Evolutionary conservation across 176 grass and related monocot species (phyloP).

Genomic region (Carex pumila): DNA sequence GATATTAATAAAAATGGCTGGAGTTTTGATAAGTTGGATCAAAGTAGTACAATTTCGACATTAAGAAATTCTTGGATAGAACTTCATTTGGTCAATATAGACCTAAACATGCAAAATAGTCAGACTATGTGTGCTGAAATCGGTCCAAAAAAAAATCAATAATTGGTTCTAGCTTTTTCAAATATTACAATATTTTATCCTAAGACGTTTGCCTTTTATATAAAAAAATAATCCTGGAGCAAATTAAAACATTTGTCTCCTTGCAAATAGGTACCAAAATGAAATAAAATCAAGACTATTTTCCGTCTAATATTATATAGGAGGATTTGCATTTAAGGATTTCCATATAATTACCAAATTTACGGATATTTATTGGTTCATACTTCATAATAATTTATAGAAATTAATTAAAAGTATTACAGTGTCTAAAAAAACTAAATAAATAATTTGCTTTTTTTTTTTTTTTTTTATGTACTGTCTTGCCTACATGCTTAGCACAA

Average conservation of each 20-base stretch:
- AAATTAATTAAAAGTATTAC: neutral
- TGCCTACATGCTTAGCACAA: too few relatives aligned
- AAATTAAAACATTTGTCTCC: neutral
- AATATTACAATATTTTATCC: neutral
- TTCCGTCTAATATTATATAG: neutral
- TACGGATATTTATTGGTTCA: neutral
- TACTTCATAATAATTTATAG: neutral
- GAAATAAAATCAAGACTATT: neutral
- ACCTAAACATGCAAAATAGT: neutral
- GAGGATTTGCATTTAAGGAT: neutral
- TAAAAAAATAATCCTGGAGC: neutral
- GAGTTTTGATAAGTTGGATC: neutral
- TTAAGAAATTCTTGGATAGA: neutral
- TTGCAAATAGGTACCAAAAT: neutral
- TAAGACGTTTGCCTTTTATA: neutral
- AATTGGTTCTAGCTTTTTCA: neutral
- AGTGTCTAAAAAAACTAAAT: too few relatives aligned
- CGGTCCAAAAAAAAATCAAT: neutral
- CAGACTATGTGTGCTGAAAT: neutral
- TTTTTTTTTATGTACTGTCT: too few relatives aligned
- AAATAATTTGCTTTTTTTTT: too few relatives aligned
- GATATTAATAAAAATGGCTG: too few relatives aligned
- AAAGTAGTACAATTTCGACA: neutral
- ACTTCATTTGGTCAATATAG: neutral
- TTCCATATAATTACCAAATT: neutral